Evolutionary conservation across 73 alveolate genomes (phyloP).

Genomic region (Blepharisma stoltei): DNA sequence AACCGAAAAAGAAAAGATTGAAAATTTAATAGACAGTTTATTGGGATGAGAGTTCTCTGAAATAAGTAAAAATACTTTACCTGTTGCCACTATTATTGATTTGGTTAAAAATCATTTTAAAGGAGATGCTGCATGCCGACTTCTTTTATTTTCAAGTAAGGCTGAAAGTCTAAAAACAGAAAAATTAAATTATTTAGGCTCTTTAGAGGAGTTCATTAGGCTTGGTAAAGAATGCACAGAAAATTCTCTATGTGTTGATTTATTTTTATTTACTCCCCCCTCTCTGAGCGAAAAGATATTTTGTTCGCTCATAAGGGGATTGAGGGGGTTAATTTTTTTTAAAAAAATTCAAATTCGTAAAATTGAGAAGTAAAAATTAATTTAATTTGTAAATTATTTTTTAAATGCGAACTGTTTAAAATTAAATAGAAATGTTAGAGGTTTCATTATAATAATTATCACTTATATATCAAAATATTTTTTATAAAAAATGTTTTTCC

Average conservation of each 20-base stretch:
- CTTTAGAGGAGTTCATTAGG: background rate
- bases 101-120: background rate
- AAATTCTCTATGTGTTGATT: background rate
- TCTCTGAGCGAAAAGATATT: too few species aligned
- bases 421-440: background rate
- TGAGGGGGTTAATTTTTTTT: too few species aligned
- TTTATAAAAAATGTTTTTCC: conserved; percentile 23
- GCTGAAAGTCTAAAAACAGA: background rate
- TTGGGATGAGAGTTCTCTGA: background rate
- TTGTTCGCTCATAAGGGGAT: too few species aligned
- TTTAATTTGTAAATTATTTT: background rate
- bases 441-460: background rate
- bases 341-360: too few species aligned
- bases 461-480: background rate
- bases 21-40: background rate
- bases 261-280: too few species aligned
- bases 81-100: background rate
- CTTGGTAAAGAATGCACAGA: conserved; percentile 3
- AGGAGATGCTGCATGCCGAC: background rate
- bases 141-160: background rate
- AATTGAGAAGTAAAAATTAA: too few species aligned
- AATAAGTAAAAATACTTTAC: background rate
- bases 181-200: background rate
- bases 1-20: background rate
- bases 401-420: background rate